These are phyloP conservation scores for Sclerotinia borealis DNA, from an alignment of 2,329 filamentous ascomycete species.

Conservation along the genomic window DNA sequence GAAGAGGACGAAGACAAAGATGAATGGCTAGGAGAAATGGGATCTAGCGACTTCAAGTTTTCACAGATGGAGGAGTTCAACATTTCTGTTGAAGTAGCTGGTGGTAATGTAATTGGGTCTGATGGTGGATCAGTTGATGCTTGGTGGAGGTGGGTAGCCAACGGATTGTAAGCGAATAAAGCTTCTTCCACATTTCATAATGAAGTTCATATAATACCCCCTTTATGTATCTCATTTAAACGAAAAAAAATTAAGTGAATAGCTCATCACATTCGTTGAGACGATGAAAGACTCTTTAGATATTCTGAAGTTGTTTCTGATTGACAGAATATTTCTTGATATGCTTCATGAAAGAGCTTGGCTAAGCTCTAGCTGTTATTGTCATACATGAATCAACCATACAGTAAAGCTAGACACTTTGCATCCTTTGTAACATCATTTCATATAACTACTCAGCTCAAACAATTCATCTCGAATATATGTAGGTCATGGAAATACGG, in stretches of 20 bases:
- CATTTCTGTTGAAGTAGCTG: conserved; percentile 68
- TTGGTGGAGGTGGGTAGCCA: conserved; percentile 90
- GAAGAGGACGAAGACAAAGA: conserved; percentile 65
- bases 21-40: conserved; percentile 77
- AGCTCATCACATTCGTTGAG: background rate
- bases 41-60: conserved; percentile 73
- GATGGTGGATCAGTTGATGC: conserved; percentile 66
- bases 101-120: conserved; percentile 60
- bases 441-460: background rate
- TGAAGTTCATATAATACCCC: background rate
- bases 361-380: background rate
- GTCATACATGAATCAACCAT: background rate
- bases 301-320: background rate
- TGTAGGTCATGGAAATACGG: background rate
- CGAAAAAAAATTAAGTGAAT: background rate
- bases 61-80: conserved; percentile 77
- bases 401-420: background rate
- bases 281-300: background rate
- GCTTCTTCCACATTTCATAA: background rate
- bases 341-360: background rate
- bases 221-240: background rate
- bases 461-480: background rate
- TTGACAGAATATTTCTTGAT: background rate
- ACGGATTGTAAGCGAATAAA: conserved; percentile 50
- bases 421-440: conserved; percentile 1